These are phyloP conservation scores for Ministeria vibrans DNA, from an alignment of 78 protist species.

Conservation along the genomic window DNA sequence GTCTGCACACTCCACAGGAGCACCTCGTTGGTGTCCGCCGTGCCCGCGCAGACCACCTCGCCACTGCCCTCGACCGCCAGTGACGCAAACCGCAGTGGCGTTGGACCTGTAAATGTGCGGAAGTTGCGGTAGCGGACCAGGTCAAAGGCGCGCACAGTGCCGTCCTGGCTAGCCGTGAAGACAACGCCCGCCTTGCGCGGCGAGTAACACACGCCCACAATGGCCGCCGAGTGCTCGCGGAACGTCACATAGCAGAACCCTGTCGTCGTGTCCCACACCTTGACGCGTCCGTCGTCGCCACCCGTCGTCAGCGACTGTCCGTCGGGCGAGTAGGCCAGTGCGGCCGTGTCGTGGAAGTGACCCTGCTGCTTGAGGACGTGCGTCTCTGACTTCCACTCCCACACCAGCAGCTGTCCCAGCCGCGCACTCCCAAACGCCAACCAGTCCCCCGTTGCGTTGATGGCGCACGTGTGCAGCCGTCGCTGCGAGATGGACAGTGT, in stretches of 20 bases:
- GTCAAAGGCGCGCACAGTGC: conserved; percentile 89
- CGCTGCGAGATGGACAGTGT: conserved; percentile 39
- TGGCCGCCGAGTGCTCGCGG: conserved; percentile 78
- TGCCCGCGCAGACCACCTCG: conserved; percentile 83
- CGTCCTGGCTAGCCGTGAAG: conserved; percentile 69
- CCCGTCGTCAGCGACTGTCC: conserved; percentile 79
- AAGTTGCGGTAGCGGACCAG: conserved; percentile 81
- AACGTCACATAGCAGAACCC: conserved; percentile 88
- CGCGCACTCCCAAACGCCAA: conserved; percentile 74
- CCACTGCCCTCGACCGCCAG: conserved; percentile 82
- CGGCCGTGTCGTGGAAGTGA: conserved; percentile 59
- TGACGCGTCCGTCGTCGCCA: conserved; percentile 82
- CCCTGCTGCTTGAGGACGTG: conserved; percentile 65
- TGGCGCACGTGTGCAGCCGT: conserved; percentile 34
- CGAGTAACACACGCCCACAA: conserved; percentile 53
- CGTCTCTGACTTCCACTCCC: conserved; percentile 94
- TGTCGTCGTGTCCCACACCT: conserved; percentile 70
- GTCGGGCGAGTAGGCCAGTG: conserved; percentile 73
- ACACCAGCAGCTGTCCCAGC: conserved; percentile 85
- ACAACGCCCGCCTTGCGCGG: conserved; percentile 58
- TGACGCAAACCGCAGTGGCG: conserved; percentile 35
- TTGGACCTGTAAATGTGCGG: conserved; percentile 56
- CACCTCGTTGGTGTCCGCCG: conserved; percentile 58
- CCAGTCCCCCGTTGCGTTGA: conserved; percentile 86
- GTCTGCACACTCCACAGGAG: conserved; percentile 81